A percentile compares a stretch with the other conserved stretches of the same genome.
These are phyloP conservation scores for Senna siamea DNA, from an alignment of 306 rosid species.

Conservation along the genomic window DNA sequence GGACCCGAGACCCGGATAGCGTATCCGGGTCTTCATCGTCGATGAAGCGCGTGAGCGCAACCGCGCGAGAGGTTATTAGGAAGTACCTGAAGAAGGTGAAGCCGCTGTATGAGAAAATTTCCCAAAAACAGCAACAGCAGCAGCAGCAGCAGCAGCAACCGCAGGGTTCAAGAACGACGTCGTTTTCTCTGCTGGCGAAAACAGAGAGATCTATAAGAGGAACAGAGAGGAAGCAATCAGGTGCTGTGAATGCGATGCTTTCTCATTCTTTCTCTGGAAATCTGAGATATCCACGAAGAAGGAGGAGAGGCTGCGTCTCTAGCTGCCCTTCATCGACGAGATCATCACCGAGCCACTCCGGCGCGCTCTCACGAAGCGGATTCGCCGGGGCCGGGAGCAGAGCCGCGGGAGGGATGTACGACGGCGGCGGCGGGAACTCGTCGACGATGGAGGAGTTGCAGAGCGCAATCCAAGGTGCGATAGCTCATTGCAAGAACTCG, in stretches of 20 bases:
- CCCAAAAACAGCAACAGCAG: slow-evolving; percentile 51
- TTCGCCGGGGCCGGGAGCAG: too few species aligned
- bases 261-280: slow-evolving; percentile 93
- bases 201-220: slow-evolving; percentile 45
- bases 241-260: slow-evolving; percentile 16
- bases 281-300: slow-evolving; percentile 65
- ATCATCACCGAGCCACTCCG: slow-evolving; percentile 87
- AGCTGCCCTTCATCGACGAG: slow-evolving; percentile 94
- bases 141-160: neutral
- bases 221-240: slow-evolving; percentile 35
- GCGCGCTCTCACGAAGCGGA: slow-evolving; percentile 59
- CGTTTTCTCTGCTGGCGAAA: slow-evolving; percentile 38
- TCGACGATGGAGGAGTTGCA: slow-evolving; percentile 89
- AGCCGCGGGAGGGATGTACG: too few species aligned
- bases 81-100: slow-evolving; percentile 84
- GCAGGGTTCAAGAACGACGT: neutral
- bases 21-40: slow-evolving; percentile 51
- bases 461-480: slow-evolving; percentile 96
- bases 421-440: slow-evolving; percentile 40
- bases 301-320: slow-evolving; percentile 59
- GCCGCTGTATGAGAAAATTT: slow-evolving; percentile 76
- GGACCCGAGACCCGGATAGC: slow-evolving; percentile 32
- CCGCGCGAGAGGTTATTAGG: slow-evolving; percentile 75
- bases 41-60: slow-evolving; percentile 60
- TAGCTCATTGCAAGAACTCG: slow-evolving; percentile 94